These are phyloP conservation scores for Conoideocrella luteorostrata DNA, from an alignment of 2,329 filamentous ascomycete species.

Conservation along the genomic window DNA sequence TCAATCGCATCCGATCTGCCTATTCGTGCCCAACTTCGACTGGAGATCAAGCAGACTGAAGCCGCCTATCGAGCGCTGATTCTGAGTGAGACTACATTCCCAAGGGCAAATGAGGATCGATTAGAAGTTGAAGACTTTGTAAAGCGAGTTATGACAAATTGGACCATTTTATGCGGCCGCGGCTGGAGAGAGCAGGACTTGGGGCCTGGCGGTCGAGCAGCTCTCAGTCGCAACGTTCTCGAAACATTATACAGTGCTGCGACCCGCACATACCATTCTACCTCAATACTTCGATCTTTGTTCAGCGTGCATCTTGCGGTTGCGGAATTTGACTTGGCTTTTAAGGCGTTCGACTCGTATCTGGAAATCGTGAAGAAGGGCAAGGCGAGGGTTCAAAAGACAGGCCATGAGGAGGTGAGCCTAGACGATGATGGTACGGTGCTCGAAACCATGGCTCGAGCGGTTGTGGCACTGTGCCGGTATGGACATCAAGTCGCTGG, in stretches of 20 bases:
- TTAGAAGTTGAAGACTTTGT: conserved; percentile 78
- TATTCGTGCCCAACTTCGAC: conserved; percentile 57
- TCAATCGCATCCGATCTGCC: conserved; percentile 42
- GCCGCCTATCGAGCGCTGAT: conserved; percentile 72
- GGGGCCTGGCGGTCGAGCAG: conserved; percentile 72
- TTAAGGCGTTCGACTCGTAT: conserved; percentile 89
- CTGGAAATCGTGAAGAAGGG: conserved; percentile 79
- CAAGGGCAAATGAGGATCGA: conserved; percentile 72
- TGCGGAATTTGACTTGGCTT: conserved; percentile 85
- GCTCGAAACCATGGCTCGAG: conserved; percentile 71
- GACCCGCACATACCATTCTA: conserved; percentile 93
- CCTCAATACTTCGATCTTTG: conserved; percentile 74
- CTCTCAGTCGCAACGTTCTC: conserved; percentile 67
- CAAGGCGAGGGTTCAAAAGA: conserved; percentile 77
- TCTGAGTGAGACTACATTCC: conserved; percentile 74
- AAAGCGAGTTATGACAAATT: conserved; percentile 74
- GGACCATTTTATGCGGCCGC: conserved; percentile 72
- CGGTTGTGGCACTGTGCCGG: conserved; percentile 72
- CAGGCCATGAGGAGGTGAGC: conserved; percentile 60
- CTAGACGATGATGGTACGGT: conserved; percentile 75
- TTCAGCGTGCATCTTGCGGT: conserved; percentile 83
- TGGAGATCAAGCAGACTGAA: conserved; percentile 76
- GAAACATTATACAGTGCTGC: conserved; percentile 87
- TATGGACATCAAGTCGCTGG: conserved; percentile 71
- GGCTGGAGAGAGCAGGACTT: conserved; percentile 77